Conservation (phyloP, 1,284 basidiomycete genomes). For the Moesziomyces globuligerus region DNA sequence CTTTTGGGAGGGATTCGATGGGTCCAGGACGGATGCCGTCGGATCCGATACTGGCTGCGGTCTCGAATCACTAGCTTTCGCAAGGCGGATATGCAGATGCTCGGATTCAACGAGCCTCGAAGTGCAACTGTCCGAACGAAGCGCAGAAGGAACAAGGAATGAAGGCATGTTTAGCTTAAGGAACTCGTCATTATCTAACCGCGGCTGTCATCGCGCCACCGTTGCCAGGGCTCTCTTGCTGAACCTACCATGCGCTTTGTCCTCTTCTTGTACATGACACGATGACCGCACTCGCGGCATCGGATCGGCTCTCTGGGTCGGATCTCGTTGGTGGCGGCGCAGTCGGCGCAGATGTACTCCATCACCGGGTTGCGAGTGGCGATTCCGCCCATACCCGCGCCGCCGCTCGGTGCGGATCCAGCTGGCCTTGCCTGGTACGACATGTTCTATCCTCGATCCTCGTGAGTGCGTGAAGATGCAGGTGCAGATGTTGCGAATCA, state of each 20-base stretch:
- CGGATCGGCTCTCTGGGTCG: conserved; percentile 92
- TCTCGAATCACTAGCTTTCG: too few relatives aligned
- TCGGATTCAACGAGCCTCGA: conserved; percentile 38
- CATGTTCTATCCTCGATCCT: conserved; percentile 13
- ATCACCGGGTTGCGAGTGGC: conserved; percentile 53
- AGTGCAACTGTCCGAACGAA: conserved; percentile 32
- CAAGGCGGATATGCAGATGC: too few relatives aligned
- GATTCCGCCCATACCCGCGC: conserved; percentile 30
- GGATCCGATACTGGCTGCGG: too few relatives aligned
- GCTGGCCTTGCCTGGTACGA: conserved; percentile 50
- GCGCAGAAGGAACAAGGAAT: neutral
- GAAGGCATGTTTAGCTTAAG: too few relatives aligned
- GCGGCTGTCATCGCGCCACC: too few relatives aligned
- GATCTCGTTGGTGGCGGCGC: conserved; percentile 91
- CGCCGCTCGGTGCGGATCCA: conserved; percentile 34
- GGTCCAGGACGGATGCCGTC: too few relatives aligned
- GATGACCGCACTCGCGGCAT: conserved; percentile 95
- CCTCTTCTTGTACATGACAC: conserved; percentile 99
- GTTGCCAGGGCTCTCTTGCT: too few relatives aligned
- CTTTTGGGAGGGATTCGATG: too few relatives aligned
- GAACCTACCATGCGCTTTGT: conserved; percentile 86
- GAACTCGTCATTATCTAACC: too few relatives aligned
- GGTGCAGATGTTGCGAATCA: too few relatives aligned
- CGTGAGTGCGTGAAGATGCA: neutral
- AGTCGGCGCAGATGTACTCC: conserved; percentile 92